Evolutionary conservation across 805 yeast species (phyloP).

Genomic region (Yarrowia osloensis): DNA sequence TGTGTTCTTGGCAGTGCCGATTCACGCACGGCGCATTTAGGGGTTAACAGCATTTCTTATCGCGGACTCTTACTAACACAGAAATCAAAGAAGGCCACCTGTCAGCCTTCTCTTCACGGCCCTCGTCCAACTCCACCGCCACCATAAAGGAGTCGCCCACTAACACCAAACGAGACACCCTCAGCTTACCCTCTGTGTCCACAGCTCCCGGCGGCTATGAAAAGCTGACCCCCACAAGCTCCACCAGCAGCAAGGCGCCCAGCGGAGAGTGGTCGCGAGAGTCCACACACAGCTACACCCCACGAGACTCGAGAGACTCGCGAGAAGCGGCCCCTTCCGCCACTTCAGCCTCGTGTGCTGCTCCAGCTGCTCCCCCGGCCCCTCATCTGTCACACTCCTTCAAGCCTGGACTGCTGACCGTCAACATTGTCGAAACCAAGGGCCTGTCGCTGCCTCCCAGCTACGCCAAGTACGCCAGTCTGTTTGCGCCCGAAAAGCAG

Average conservation of each 20-base stretch:
- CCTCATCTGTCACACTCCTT: constrained; percentile 32
- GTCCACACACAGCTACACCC: constrained; percentile 20
- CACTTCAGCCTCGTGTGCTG: neutral
- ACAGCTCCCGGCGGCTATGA: neutral
- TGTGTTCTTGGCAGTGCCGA: too few species aligned
- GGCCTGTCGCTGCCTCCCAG: constrained; percentile 66
- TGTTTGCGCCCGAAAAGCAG: constrained; percentile 19
- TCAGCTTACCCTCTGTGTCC: constrained; percentile 4
- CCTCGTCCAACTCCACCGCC: constrained; percentile 36
- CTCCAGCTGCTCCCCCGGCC: neutral
- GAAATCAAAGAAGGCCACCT: constrained; percentile 48
- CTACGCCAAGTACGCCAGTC: constrained; percentile 12
- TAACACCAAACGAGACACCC: constrained; percentile 22
- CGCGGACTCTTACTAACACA: constrained; percentile 22
- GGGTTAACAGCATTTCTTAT: too few species aligned
- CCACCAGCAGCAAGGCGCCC: constrained; percentile 17
- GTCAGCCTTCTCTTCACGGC: constrained; percentile 38
- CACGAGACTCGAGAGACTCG: constrained; percentile 15
- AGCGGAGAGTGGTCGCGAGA: constrained; percentile 22
- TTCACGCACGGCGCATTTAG: too few species aligned
- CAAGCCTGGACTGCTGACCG: constrained; percentile 72
- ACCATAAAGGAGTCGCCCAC: constrained; percentile 29
- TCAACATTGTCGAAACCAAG: constrained; percentile 71
- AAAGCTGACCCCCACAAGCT: constrained; percentile 22
- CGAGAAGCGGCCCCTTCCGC: neutral